Percentiles rank a stretch among this genome's conserved stretches.
Evolutionary conservation across 2,329 filamentous ascomycete genomes (phyloP).

Genomic region (Eutypella sp.): DNA sequence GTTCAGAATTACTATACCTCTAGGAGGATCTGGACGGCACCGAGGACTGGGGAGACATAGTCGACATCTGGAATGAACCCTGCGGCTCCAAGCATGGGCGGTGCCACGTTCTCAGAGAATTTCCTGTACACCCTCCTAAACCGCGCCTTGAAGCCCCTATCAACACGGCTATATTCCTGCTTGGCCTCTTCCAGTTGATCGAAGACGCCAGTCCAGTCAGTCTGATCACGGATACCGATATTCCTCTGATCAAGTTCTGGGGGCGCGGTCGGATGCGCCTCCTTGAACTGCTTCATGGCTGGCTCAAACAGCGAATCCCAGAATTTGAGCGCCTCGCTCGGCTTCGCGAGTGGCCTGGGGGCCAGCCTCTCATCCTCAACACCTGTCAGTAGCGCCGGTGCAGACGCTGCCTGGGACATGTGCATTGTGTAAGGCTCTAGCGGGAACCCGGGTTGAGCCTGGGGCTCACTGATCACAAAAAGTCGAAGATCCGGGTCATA

Average conservation of each 20-base stretch:
- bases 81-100: not conserved
- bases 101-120: not conserved
- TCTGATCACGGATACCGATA: not conserved
- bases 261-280: not conserved
- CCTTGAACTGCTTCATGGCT: not conserved
- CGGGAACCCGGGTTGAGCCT: not conserved
- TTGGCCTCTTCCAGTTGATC: not conserved
- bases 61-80: not conserved
- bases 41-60: not conserved
- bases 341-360: not conserved
- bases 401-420: not conserved
- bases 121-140: not conserved
- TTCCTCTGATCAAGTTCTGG: not conserved
- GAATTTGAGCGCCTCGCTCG: not conserved
- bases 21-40: not conserved
- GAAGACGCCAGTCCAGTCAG: not conserved
- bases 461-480: not conserved
- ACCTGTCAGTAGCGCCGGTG: not conserved
- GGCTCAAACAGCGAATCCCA: not conserved
- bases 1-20: not conserved
- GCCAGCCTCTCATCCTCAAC: not conserved
- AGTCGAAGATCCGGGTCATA: not conserved
- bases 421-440: not conserved
- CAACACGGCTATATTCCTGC: not conserved
- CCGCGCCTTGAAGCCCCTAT: not conserved